These are phyloP conservation scores for Ophiostoma sp. DNA, from an alignment of 2,329 filamentous ascomycete species.

Conservation along the genomic window DNA sequence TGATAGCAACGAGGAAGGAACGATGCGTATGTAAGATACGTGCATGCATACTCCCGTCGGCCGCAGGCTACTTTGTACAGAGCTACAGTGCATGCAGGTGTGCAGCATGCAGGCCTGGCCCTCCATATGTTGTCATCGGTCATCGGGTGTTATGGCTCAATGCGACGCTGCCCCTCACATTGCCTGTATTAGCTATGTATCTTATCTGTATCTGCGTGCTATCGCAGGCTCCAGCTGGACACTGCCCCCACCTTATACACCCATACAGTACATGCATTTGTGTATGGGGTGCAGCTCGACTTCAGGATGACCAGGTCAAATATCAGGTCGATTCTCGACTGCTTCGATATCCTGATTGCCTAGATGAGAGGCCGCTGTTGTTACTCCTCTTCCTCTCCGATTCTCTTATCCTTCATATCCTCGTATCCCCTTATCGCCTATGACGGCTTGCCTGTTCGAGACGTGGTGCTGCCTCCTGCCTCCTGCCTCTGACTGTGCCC, in stretches of 20 bases:
- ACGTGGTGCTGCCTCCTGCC: neutral
- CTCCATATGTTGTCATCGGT: neutral
- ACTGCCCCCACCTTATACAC: neutral
- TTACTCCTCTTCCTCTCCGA: no score
- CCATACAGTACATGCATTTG: neutral
- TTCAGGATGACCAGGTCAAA: neutral
- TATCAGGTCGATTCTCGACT: neutral
- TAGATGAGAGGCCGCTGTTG: neutral
- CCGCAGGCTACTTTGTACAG: neutral
- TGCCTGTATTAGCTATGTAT: neutral
- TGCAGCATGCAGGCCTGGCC: neutral
- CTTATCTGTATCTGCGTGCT: neutral
- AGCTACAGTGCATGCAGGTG: neutral
- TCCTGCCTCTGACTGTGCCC: neutral
- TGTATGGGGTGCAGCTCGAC: no score
- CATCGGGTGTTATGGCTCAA: slow-evolving; percentile 2
- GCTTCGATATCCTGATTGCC: neutral
- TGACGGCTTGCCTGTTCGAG: neutral
- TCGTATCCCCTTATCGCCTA: neutral
- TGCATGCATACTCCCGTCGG: neutral
- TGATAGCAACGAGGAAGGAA: neutral
- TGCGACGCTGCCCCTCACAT: neutral
- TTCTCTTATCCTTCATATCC: neutral
- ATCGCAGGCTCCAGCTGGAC: neutral
- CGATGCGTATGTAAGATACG: neutral